phyloP scores from a whole-genome alignment of 2,329 filamentous ascomycete species.

The Aspergillus sp. region DNA sequence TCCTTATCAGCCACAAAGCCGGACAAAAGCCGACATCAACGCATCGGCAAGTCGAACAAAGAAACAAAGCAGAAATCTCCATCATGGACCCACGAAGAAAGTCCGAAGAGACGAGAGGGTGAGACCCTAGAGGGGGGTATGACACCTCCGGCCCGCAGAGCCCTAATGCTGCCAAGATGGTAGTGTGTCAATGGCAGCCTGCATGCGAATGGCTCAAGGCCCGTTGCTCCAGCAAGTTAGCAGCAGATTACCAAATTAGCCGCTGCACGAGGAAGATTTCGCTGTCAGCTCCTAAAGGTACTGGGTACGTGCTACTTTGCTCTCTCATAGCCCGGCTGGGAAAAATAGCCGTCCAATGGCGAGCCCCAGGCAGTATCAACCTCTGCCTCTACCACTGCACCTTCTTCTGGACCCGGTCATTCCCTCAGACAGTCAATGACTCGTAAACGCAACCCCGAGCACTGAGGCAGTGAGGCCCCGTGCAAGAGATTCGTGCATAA shows the following conservation, averaged over 20 bases:
- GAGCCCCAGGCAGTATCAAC: background rate
- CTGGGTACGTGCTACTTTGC: too few relatives aligned
- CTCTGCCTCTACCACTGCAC: background rate
- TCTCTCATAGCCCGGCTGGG: too few relatives aligned
- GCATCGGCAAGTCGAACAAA: background rate
- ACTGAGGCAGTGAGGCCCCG: background rate
- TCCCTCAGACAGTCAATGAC: background rate
- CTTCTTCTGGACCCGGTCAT: background rate
- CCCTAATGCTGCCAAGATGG: conserved; percentile 9
- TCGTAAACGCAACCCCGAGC: background rate
- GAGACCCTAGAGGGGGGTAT: background rate
- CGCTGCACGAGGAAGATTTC: background rate
- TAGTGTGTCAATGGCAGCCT: conserved; percentile 4
- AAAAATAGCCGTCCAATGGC: background rate
- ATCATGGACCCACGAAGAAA: background rate
- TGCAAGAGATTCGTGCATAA: background rate
- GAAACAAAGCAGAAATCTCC: background rate
- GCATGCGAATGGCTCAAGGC: too few relatives aligned
- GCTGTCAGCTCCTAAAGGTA: too few relatives aligned
- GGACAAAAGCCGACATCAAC: background rate
- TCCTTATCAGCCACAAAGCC: background rate
- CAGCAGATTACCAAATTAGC: too few relatives aligned
- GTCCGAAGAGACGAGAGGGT: background rate
- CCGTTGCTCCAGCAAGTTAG: too few relatives aligned
- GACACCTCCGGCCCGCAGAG: background rate